These are phyloP conservation scores for Tolypocladium sp. DNA, from an alignment of 2,329 filamentous ascomycete genomes.

Conservation along the genomic window DNA sequence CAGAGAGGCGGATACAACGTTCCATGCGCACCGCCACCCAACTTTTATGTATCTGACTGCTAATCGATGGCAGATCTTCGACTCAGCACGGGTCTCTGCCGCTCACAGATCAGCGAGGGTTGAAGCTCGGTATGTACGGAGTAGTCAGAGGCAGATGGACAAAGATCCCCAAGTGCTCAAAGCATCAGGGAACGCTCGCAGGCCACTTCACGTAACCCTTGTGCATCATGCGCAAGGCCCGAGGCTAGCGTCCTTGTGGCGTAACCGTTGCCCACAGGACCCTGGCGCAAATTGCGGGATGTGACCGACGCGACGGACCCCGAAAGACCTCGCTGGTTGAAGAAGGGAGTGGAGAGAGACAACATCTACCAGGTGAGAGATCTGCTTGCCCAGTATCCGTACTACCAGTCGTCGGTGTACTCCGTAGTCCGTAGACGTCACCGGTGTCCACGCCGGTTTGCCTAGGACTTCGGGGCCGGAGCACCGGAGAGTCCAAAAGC, in stretches of 20 bases:
- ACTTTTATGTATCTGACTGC: background rate
- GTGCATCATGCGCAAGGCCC: background rate
- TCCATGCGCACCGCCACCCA: slow-evolving; percentile 5
- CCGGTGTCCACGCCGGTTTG: background rate
- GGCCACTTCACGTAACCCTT: background rate
- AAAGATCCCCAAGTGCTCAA: background rate
- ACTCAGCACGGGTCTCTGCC: background rate
- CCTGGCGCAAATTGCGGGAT: background rate
- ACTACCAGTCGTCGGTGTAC: background rate
- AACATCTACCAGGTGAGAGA: background rate
- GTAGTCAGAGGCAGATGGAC: background rate
- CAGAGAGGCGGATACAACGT: slow-evolving; percentile 10
- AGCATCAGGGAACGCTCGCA: background rate
- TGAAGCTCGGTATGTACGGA: background rate
- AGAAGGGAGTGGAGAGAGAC: background rate
- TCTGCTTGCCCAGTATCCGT: background rate
- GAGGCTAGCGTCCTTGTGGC: background rate
- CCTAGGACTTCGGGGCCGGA: background rate
- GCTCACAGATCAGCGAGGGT: background rate
- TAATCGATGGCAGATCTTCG: background rate
- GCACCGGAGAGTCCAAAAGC: background rate
- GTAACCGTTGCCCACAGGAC: background rate
- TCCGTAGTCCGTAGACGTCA: background rate
- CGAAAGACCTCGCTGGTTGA: background rate
- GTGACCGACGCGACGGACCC: background rate